These are phyloP conservation scores for Pythium monospermum DNA, from an alignment of 352 stramenopile genomes.

Conservation along the genomic window DNA sequence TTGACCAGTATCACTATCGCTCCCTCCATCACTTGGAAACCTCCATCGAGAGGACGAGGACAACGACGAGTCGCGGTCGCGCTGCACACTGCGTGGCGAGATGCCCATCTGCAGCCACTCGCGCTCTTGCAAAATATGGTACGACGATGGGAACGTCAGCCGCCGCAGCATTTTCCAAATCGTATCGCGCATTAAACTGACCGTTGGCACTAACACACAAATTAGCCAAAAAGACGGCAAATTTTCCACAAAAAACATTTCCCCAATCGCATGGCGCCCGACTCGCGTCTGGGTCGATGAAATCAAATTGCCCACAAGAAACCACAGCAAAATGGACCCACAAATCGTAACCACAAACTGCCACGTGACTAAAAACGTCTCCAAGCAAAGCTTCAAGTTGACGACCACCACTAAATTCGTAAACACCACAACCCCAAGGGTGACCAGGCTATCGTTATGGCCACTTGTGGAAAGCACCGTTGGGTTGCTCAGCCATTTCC, in stretches of 20 bases:
- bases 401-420: constrained; percentile 74
- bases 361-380: constrained; percentile 73
- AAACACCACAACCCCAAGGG: constrained; percentile 75
- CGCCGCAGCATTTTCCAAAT: constrained; percentile 75
- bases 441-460: constrained; percentile 51
- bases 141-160: constrained; percentile 54
- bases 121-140: constrained; percentile 77
- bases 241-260: constrained; percentile 62
- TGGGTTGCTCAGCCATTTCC: too few species aligned
- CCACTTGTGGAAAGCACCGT: constrained; percentile 36
- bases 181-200: constrained; percentile 60
- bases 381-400: constrained; percentile 71
- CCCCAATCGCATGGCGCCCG: constrained; percentile 52
- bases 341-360: constrained; percentile 55
- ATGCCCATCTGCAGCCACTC: constrained; percentile 59
- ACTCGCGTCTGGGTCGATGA: constrained; percentile 43
- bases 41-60: too few species aligned
- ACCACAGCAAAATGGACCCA: constrained; percentile 59
- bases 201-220: constrained; percentile 47
- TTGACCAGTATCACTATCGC: constrained; percentile 26
- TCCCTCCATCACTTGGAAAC: constrained; percentile 15
- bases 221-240: constrained; percentile 58
- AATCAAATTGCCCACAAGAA: constrained; percentile 56
- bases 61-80: constrained; percentile 20
- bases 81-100: constrained; percentile 48